A percentile compares a stretch with the other conserved stretches of the same genome.
These are phyloP conservation scores for Casuarina equisetifolia DNA, from an alignment of 306 rosid genomes.

Conservation along the genomic window DNA sequence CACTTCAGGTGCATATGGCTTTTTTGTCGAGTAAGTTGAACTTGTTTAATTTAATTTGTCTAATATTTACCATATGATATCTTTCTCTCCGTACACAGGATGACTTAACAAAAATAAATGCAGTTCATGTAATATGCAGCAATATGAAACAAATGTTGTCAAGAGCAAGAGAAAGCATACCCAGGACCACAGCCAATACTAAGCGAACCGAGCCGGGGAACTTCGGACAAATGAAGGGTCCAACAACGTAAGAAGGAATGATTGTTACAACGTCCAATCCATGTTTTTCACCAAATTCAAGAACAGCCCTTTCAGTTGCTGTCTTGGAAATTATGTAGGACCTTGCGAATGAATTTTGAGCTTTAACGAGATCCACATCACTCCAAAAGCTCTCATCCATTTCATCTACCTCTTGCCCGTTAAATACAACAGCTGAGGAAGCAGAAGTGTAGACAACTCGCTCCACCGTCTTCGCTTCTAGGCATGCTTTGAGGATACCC, in stretches of 20 bases:
- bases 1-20: neutral
- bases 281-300: constrained; percentile 49
- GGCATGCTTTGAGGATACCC: constrained; percentile 50
- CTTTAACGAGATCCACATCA: constrained; percentile 35
- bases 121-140: too few species aligned
- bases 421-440: constrained; percentile 29
- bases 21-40: too few species aligned
- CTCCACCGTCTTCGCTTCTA: constrained; percentile 39
- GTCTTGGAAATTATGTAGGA: constrained; percentile 55
- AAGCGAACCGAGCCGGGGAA: constrained; percentile 42
- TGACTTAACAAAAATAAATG: too few species aligned
- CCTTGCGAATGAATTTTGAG: constrained; percentile 4
- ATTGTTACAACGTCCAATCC: constrained; percentile 63
- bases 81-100: neutral
- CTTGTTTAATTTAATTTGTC: too few species aligned
- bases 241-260: constrained; percentile 46
- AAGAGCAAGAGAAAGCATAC: constrained; percentile 20
- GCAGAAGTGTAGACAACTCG: constrained; percentile 64
- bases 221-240: constrained; percentile 62
- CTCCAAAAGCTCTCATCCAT: constrained; percentile 64
- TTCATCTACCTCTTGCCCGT: constrained; percentile 11
- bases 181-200: constrained; percentile 35
- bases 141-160: too few species aligned
- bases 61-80: too few species aligned
- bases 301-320: constrained; percentile 55